phyloP scores from a whole-genome alignment of 1,139 yeast species.

The Pichia sp. region DNA sequence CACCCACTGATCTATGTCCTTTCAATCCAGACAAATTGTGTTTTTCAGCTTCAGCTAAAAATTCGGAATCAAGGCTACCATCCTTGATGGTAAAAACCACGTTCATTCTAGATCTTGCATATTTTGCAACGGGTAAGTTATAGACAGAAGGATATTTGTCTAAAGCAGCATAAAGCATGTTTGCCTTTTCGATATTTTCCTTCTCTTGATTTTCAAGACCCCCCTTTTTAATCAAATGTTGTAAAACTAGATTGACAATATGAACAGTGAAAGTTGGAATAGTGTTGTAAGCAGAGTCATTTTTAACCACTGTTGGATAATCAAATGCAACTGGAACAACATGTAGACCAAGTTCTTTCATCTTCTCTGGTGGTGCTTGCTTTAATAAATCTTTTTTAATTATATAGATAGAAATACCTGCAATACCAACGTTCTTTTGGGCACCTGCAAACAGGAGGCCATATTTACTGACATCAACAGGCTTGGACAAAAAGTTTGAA shows the following conservation, averaged over 20 bases:
- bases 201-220: conserved; percentile 49
- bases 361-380: conserved; percentile 56
- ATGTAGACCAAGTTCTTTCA: conserved; percentile 56
- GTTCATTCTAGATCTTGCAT: conserved; percentile 80
- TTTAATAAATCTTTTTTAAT: conserved; percentile 72
- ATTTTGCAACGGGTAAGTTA: conserved; percentile 55
- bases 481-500: conserved; percentile 79
- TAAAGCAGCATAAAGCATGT: conserved; percentile 45
- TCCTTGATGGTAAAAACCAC: conserved; percentile 74
- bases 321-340: conserved; percentile 84
- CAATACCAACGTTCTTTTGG: conserved; percentile 93
- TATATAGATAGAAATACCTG: conserved; percentile 88
- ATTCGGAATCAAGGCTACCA: conserved; percentile 56
- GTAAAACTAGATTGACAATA: conserved; percentile 71
- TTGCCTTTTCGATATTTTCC: conserved; percentile 37
- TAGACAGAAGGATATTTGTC: conserved; percentile 60
- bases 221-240: conserved; percentile 54
- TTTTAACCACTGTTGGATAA: conserved; percentile 75
- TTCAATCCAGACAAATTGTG: conserved; percentile 64
- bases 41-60: conserved; percentile 49
- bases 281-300: conserved; percentile 91
- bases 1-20: conserved; percentile 97
- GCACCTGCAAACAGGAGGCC: conserved; percentile 96
- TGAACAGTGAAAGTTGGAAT: conserved; percentile 89
- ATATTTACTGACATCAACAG: conserved; percentile 72